phyloP scores from a whole-genome alignment of 1,284 basidiomycete species.

The Mycena sp. region DNA sequence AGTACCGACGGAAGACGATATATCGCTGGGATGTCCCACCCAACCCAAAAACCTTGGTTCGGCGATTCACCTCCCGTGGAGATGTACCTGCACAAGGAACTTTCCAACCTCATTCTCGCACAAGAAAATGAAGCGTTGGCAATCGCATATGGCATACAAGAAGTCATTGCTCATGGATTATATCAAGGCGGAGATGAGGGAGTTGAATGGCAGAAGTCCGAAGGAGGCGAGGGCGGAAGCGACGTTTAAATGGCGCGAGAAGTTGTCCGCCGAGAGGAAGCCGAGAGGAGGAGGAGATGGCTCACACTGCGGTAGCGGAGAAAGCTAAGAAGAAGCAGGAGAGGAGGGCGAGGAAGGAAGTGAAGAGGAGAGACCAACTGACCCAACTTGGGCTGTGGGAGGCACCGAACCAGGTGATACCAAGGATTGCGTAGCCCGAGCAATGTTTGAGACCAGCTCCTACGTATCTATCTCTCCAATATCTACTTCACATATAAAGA shows the following conservation, averaged over 20 bases:
- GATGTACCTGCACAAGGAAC: constrained; percentile 68
- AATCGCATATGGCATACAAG: constrained; percentile 58
- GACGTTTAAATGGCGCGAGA: constrained; percentile 74
- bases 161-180: constrained; percentile 61
- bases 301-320: constrained; percentile 52
- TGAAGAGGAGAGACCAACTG: constrained; percentile 67
- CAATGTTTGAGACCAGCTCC: no score
- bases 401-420: constrained; percentile 75
- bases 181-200: constrained; percentile 56
- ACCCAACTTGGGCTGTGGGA: constrained; percentile 67
- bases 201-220: constrained; percentile 27
- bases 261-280: constrained; percentile 65
- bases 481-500: no score
- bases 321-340: constrained; percentile 57
- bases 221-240: constrained; percentile 69
- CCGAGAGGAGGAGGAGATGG: constrained; percentile 67
- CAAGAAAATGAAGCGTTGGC: constrained; percentile 83
- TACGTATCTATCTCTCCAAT: no score
- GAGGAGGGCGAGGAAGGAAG: constrained; percentile 69
- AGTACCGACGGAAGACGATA: constrained; percentile 63
- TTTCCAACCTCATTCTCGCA: constrained; percentile 81
- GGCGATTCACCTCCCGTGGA: constrained; percentile 70
- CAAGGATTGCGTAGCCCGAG: constrained; percentile 43
- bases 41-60: constrained; percentile 48
- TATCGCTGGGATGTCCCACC: constrained; percentile 64